These are phyloP conservation scores for Apiotrichum domesticum DNA, from an alignment of 1,284 basidiomycete species.

Conservation along the genomic window DNA sequence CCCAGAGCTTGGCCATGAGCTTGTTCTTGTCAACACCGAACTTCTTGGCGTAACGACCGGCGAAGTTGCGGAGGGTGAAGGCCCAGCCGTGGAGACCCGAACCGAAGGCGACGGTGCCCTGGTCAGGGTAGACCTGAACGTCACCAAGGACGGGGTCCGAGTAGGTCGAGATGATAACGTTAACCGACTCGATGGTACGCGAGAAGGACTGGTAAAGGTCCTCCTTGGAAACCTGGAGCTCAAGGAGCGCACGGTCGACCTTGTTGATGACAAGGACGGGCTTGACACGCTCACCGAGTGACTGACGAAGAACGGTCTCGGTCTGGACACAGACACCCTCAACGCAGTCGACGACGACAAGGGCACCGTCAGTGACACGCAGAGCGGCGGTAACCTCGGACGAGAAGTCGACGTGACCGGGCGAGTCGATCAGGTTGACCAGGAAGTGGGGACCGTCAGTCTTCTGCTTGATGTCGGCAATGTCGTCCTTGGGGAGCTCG, in stretches of 20 bases:
- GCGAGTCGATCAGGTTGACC: slow-evolving; percentile 99
- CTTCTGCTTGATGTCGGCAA: slow-evolving; percentile 83
- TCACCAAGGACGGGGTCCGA: slow-evolving; percentile 92
- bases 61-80: slow-evolving; percentile 98
- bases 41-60: slow-evolving; percentile 91
- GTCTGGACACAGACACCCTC: slow-evolving; percentile 99
- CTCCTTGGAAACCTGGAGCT: slow-evolving; percentile 96
- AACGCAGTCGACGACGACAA: slow-evolving; percentile 98
- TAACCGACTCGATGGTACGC: slow-evolving; percentile 95
- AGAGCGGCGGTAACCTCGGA: slow-evolving; percentile 99
- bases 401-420: slow-evolving; percentile 99
- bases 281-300: slow-evolving; percentile 97
- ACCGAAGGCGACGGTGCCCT: slow-evolving; percentile 97
- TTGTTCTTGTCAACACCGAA: slow-evolving; percentile 99
- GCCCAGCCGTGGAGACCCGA: slow-evolving; percentile 99
- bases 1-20: slow-evolving; percentile 98
- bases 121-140: slow-evolving; percentile 97
- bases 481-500: slow-evolving; percentile 84
- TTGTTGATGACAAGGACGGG: slow-evolving; percentile 99
- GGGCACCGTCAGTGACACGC: slow-evolving; percentile 97
- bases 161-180: slow-evolving; percentile 99
- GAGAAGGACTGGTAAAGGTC: slow-evolving; percentile 96
- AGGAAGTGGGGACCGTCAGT: slow-evolving; percentile 89
- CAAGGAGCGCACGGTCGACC: slow-evolving; percentile 98
- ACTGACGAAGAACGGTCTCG: slow-evolving; percentile 97